These are phyloP conservation scores for Cicer yamashitae DNA, from an alignment of 306 rosid genomes.

Conservation along the genomic window DNA sequence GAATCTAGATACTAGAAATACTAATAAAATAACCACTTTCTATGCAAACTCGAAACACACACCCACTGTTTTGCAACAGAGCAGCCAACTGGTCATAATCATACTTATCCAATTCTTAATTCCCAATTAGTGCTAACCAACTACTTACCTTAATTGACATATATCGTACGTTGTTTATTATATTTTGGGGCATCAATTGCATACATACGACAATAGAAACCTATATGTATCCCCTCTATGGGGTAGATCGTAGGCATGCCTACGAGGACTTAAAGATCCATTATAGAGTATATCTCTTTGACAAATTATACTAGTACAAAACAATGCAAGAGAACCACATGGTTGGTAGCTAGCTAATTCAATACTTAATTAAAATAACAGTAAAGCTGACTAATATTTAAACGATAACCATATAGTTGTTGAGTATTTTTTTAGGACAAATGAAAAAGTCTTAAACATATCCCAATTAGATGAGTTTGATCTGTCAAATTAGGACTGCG, in stretches of 20 bases:
- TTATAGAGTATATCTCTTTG: constrained; percentile 36
- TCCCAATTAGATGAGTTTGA: constrained; percentile 13
- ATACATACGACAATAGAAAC: not conserved
- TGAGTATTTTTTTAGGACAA: constrained; percentile 1
- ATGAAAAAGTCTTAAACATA: not conserved
- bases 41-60: constrained; percentile 10
- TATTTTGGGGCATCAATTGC: constrained; percentile 9
- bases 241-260: constrained; percentile 11
- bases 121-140: constrained; percentile 35
- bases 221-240: constrained; percentile 38
- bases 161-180: constrained; percentile 11
- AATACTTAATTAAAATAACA: constrained; percentile 27
- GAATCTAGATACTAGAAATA: not conserved
- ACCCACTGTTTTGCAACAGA: constrained; percentile 44
- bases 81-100: constrained; percentile 34
- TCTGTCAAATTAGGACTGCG: constrained; percentile 28
- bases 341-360: not conserved
- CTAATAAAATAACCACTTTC: not conserved
- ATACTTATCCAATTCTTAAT: constrained; percentile 40
- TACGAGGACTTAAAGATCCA: constrained; percentile 35
- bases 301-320: not conserved
- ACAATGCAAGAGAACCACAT: constrained; percentile 1
- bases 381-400: constrained; percentile 17
- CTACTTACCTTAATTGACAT: constrained; percentile 40
- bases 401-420: not conserved